Percentiles rank a stretch among this genome's conserved stretches.
Conservation (phyloP, 352 stramenopile species). For the Phytopythium ostracodes region DNA sequence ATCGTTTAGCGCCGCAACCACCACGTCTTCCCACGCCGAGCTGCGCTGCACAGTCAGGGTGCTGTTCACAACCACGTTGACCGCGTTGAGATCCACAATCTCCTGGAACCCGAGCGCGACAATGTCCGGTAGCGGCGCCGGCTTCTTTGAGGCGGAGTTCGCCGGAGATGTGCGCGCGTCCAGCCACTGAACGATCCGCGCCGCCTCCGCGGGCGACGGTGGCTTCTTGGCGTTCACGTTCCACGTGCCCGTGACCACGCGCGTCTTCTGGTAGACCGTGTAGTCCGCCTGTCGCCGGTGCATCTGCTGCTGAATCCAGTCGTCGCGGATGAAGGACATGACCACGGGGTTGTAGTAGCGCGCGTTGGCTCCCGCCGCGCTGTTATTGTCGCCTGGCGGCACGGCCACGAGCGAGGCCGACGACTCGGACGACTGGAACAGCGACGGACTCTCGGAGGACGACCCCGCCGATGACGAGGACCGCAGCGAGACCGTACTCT, state of each 20-base stretch:
- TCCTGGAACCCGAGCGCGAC: conserved; percentile 94
- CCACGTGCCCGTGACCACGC: conserved; percentile 91
- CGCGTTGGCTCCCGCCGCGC: conserved; percentile 21
- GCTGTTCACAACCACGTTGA: conserved; percentile 98
- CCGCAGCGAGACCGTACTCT: background rate
- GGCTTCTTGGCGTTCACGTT: conserved; percentile 99
- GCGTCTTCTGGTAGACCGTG: conserved; percentile 56
- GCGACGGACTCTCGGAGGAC: background rate
- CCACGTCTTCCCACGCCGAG: conserved; percentile 86
- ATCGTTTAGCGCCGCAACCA: conserved; percentile 90
- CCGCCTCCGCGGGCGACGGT: conserved; percentile 44
- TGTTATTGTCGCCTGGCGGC: background rate
- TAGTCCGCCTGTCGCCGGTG: conserved; percentile 54
- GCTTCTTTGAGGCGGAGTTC: conserved; percentile 3
- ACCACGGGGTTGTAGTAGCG: conserved; percentile 82
- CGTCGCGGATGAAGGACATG: conserved; percentile 82
- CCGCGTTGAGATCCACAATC: conserved; percentile 99
- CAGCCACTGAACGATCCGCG: conserved; percentile 71
- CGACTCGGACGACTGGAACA: background rate
- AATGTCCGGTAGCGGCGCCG: conserved; percentile 39
- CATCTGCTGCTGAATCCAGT: conserved; percentile 86
- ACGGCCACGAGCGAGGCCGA: background rate
- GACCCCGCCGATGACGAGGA: background rate
- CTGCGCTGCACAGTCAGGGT: conserved; percentile 88
- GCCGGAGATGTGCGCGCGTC: conserved; percentile 17